These are phyloP conservation scores for Spergularia marina DNA, from an alignment of 148 eudicot species.

Conservation along the genomic window DNA sequence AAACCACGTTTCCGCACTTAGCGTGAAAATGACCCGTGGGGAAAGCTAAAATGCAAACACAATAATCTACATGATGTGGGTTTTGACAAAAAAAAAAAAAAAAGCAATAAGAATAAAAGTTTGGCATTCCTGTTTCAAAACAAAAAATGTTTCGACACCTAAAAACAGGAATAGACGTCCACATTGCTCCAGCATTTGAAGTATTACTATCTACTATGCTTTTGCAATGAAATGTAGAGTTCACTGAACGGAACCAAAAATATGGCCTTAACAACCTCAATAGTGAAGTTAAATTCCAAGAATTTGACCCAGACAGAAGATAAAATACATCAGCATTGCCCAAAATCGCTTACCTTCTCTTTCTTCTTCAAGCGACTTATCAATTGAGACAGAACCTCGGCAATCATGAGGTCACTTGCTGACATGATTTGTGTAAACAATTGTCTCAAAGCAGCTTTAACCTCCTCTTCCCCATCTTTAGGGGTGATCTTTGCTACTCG, in stretches of 20 bases:
- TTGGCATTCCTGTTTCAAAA: too few species aligned
- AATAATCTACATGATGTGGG: too few species aligned
- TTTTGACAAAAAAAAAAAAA: too few species aligned
- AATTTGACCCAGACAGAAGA: background rate
- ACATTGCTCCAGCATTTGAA: background rate
- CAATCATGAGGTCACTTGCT: slow-evolving; percentile 53
- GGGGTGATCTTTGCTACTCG: slow-evolving; percentile 42
- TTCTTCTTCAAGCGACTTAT: slow-evolving; percentile 56
- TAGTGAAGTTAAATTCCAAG: background rate
- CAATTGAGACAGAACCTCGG: slow-evolving; percentile 51
- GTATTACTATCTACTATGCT: background rate
- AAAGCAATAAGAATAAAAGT: too few species aligned
- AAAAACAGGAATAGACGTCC: background rate
- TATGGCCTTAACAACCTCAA: background rate
- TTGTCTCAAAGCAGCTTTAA: slow-evolving; percentile 47
- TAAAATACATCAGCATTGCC: background rate
- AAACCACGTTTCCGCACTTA: background rate
- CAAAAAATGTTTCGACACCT: background rate
- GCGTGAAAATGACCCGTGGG: too few species aligned
- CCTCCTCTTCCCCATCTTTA: slow-evolving; percentile 43
- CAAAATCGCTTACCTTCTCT: slow-evolving; percentile 35
- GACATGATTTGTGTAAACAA: slow-evolving; percentile 79
- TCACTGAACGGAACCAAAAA: background rate
- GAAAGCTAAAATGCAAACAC: too few species aligned
- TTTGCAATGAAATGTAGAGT: background rate